These are phyloP conservation scores for Colletotrichum higginsianum DNA, from an alignment of 2,329 filamentous ascomycete species.

Conservation along the genomic window DNA sequence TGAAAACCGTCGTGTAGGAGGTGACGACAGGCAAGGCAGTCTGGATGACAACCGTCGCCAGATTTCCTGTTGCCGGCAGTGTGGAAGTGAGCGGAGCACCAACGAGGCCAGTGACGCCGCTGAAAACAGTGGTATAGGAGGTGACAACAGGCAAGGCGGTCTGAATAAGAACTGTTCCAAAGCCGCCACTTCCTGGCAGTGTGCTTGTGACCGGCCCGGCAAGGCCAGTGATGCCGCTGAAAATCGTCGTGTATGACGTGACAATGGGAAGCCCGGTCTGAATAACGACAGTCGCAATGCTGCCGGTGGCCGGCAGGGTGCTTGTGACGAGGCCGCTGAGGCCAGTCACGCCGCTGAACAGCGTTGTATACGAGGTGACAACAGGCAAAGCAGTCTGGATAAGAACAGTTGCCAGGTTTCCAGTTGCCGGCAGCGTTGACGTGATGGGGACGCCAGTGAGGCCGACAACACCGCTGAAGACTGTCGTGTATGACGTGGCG, in stretches of 20 bases:
- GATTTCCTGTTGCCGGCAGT: no score
- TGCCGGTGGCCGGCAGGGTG: conserved; percentile 18
- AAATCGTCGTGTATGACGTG: conserved; percentile 1
- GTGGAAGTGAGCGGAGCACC: no score
- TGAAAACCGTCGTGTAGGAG: neutral
- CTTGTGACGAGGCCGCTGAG: neutral
- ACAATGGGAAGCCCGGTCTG: conserved; percentile 4
- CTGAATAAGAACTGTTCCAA: no score
- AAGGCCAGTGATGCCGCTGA: neutral
- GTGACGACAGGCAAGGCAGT: no score
- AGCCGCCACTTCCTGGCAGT: no score
- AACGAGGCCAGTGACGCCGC: no score
- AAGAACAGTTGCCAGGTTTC: conserved; percentile 25
- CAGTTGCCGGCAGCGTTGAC: conserved; percentile 9
- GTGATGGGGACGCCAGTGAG: neutral
- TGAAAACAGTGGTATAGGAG: no score
- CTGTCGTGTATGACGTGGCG: conserved; percentile 14
- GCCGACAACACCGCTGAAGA: conserved; percentile 14
- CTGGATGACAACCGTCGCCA: no score
- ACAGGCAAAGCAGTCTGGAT: conserved; percentile 18
- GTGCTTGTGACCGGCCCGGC: neutral
- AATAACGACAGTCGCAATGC: conserved; percentile 8
- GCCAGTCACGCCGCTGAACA: conserved; percentile 15
- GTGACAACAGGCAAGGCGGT: no score
- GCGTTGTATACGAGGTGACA: conserved; percentile 17